phyloP scores from a whole-genome alignment of 768 basidiomycete species.

The Rhizopogon vesiculosus region DNA sequence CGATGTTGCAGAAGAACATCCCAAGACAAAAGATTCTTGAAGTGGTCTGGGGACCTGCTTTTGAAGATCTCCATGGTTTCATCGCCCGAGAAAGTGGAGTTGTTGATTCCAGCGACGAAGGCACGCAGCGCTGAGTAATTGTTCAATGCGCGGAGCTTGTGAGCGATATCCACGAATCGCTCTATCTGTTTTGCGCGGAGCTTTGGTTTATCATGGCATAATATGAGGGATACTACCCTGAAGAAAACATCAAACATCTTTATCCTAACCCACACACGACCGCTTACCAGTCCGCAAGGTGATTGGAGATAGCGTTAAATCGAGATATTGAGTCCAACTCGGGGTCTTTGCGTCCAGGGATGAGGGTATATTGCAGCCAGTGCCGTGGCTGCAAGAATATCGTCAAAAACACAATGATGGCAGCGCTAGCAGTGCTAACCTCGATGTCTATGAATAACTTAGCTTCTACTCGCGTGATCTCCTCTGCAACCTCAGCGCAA shows the following conservation, averaged over 20 bases:
- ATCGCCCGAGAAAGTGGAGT: slow-evolving; percentile 72
- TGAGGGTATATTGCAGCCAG: slow-evolving; percentile 78
- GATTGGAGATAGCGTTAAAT: slow-evolving; percentile 76
- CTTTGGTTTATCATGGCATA: slow-evolving; percentile 79
- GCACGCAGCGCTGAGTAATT: slow-evolving; percentile 94
- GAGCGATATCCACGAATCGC: slow-evolving; percentile 82
- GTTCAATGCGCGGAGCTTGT: slow-evolving; percentile 73
- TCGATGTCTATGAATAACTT: slow-evolving; percentile 70
- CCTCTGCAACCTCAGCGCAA: slow-evolving; percentile 70
- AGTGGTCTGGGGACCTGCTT: slow-evolving; percentile 56
- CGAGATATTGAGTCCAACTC: slow-evolving; percentile 65
- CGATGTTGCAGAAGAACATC: slow-evolving; percentile 79
- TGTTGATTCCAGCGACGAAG: slow-evolving; percentile 90
- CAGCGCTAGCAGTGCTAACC: slow-evolving; percentile 37
- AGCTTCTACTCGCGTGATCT: slow-evolving; percentile 76
- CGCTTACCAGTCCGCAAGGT: slow-evolving; percentile 75
- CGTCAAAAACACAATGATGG: neutral
- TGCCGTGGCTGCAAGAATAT: slow-evolving; percentile 63
- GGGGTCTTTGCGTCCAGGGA: slow-evolving; percentile 59
- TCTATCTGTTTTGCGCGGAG: slow-evolving; percentile 79
- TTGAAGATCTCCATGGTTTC: slow-evolving; percentile 75
- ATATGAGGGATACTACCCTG: slow-evolving; percentile 89
- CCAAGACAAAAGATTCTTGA: slow-evolving; percentile 78
- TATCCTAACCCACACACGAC: neutral
- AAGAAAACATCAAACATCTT: slow-evolving; percentile 5